phyloP scores from a whole-genome alignment of 176 grass and related monocot genomes.

The Phoenix roebelenii region DNA sequence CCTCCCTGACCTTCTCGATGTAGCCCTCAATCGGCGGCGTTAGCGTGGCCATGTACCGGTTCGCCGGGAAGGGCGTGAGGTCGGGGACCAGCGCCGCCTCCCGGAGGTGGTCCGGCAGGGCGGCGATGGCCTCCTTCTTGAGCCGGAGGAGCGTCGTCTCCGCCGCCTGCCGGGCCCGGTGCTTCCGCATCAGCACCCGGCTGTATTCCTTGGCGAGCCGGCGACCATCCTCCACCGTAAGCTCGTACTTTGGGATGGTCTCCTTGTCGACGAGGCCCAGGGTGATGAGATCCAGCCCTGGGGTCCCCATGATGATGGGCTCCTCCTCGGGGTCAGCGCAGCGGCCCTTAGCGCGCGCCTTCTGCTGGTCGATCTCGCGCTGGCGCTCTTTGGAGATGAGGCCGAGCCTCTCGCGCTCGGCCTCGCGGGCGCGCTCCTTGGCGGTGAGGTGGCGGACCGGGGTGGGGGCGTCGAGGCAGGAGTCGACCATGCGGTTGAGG shows the following conservation, averaged over 20 bases:
- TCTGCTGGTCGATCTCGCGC: slow-evolving; percentile 61
- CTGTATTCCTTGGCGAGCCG: slow-evolving; percentile 74
- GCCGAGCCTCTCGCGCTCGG: slow-evolving; percentile 73
- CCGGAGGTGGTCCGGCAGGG: slow-evolving; percentile 59
- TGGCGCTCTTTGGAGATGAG: slow-evolving; percentile 75
- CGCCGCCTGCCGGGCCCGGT: slow-evolving; percentile 60
- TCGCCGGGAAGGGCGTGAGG: slow-evolving; percentile 63
- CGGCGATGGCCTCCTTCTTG: slow-evolving; percentile 70
- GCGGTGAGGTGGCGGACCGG: slow-evolving; percentile 44
- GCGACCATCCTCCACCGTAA: slow-evolving; percentile 66
- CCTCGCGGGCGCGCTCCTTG: slow-evolving; percentile 50
- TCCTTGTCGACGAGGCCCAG: slow-evolving; percentile 82
- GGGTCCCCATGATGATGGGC: slow-evolving; percentile 50
- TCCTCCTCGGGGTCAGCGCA: slow-evolving; percentile 23
- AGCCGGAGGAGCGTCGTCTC: slow-evolving; percentile 49
- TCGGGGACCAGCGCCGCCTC: slow-evolving; percentile 64
- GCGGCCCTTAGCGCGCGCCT: slow-evolving; percentile 48
- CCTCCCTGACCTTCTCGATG: slow-evolving; percentile 53
- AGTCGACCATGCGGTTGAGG: slow-evolving; percentile 43
- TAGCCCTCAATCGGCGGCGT: slow-evolving; percentile 93
- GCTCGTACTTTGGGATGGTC: slow-evolving; percentile 62
- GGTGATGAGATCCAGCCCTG: slow-evolving; percentile 64
- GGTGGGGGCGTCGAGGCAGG: slow-evolving; percentile 60
- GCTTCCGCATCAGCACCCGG: slow-evolving; percentile 62
- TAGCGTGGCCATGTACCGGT: slow-evolving; percentile 75